These are phyloP conservation scores for Claviceps spartinae DNA, from an alignment of 2,329 filamentous ascomycete genomes.

Conservation along the genomic window DNA sequence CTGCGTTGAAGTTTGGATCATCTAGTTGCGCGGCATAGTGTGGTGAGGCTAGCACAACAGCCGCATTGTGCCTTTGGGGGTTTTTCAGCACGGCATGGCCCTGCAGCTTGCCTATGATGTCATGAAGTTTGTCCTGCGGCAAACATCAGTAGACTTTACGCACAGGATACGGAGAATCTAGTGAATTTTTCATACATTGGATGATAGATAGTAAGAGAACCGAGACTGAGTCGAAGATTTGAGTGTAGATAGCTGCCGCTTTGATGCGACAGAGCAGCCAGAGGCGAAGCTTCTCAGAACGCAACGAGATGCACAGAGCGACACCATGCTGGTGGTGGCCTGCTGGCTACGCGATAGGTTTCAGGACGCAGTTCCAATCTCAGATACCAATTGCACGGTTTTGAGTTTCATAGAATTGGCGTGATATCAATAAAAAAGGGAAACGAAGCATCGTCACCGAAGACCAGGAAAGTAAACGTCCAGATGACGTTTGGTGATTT, in stretches of 20 bases:
- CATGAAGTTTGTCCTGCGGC: constrained; percentile 7
- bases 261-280: background rate
- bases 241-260: constrained; percentile 8
- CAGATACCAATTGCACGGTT: background rate
- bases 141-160: background rate
- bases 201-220: constrained; percentile 12
- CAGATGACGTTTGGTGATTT: no score
- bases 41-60: constrained; percentile 37
- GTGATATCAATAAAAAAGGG: background rate
- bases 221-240: constrained; percentile 8
- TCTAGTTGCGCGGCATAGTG: constrained; percentile 34
- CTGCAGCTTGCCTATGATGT: constrained; percentile 12
- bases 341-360: background rate
- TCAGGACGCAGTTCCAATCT: background rate
- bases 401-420: background rate
- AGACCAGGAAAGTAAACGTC: background rate
- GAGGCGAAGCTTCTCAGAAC: constrained; percentile 10
- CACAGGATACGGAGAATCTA: background rate
- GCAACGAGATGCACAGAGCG: constrained; percentile 7
- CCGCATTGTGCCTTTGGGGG: constrained; percentile 22
- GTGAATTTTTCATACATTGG: background rate
- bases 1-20: constrained; percentile 26
- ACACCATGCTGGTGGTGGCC: constrained; percentile 9
- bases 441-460: background rate
- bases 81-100: constrained; percentile 15